A percentile compares a stretch with the other conserved stretches of the same genome.
Conservation (phyloP, 768 basidiomycete genomes). For the Calocera viscosa region DNA sequence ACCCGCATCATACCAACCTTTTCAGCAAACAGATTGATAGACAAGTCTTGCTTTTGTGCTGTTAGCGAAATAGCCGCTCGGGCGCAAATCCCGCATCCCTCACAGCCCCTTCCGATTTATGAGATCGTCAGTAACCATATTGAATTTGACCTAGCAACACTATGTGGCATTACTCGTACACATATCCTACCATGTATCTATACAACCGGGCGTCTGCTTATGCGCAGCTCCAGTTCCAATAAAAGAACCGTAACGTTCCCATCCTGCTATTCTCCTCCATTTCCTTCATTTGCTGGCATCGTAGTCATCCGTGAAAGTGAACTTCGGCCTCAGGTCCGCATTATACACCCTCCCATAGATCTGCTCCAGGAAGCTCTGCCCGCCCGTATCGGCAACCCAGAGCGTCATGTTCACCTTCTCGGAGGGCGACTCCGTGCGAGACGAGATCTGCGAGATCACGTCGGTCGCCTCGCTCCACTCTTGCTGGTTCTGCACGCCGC, state of each 20-base stretch:
- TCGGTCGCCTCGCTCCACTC: slow-evolving; percentile 1
- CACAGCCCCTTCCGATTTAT: too few species aligned
- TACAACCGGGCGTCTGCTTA: not conserved
- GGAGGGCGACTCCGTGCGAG: not conserved
- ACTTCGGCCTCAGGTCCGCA: not conserved
- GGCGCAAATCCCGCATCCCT: too few species aligned
- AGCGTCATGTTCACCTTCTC: not conserved
- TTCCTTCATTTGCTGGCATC: not conserved
- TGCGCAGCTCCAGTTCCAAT: not conserved
- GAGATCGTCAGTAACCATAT: too few species aligned
- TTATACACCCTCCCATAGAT: slow-evolving; percentile 4
- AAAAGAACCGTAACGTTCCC: too few species aligned
- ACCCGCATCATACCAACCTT: too few species aligned
- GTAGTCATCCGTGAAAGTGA: not conserved
- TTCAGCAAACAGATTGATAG: too few species aligned
- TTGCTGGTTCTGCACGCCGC: not conserved
- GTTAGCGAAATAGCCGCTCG: too few species aligned
- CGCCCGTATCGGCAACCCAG: slow-evolving; percentile 3
- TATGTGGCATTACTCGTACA: too few species aligned
- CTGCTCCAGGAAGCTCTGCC: slow-evolving; percentile 4
- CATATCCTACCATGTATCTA: not conserved
- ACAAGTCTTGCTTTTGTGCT: too few species aligned
- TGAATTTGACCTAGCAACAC: too few species aligned
- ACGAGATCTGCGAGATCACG: not conserved
- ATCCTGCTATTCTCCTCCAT: too few species aligned